Percentiles rank a stretch among this genome's conserved stretches.
These are phyloP conservation scores for Trichoderma sp. DNA, from an alignment of 2,329 filamentous ascomycete species.

Conservation along the genomic window DNA sequence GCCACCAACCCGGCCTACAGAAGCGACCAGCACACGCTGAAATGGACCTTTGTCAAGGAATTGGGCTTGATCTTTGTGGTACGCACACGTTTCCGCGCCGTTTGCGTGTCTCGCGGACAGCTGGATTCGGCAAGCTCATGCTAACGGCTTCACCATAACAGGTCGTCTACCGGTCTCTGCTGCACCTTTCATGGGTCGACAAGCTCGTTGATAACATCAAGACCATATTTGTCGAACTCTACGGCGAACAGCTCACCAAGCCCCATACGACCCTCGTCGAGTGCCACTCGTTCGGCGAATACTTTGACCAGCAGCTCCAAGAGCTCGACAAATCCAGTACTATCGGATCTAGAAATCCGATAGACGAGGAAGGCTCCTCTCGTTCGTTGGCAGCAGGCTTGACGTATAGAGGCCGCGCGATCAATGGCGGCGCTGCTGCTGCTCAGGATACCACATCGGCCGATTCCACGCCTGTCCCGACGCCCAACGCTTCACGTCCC, in stretches of 20 bases:
- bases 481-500: conserved; percentile 77
- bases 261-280: conserved; percentile 76
- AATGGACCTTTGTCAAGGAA: conserved; percentile 92
- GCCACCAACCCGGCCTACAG: conserved; percentile 74
- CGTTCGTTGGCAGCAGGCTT: conserved; percentile 43
- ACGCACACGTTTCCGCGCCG: conserved; percentile 30
- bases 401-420: conserved; percentile 45
- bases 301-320: conserved; percentile 89
- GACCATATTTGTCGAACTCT: conserved; percentile 87
- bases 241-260: conserved; percentile 82
- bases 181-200: conserved; percentile 96
- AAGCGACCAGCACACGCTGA: conserved; percentile 90
- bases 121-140: conserved; percentile 29
- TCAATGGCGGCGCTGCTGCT: conserved; percentile 36
- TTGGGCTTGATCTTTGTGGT: conserved; percentile 94
- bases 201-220: conserved; percentile 94
- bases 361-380: conserved; percentile 41
- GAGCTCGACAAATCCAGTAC: conserved; percentile 68
- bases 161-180: conserved; percentile 94
- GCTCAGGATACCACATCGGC: conserved; percentile 53
- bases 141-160: conserved; percentile 43
- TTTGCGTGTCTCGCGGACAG: conserved; percentile 17
- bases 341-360: conserved; percentile 23
- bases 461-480: conserved; percentile 69
- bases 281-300: conserved; percentile 81